phyloP scores from a whole-genome alignment of 768 basidiomycete genomes.

The Leccinum boreale region DNA sequence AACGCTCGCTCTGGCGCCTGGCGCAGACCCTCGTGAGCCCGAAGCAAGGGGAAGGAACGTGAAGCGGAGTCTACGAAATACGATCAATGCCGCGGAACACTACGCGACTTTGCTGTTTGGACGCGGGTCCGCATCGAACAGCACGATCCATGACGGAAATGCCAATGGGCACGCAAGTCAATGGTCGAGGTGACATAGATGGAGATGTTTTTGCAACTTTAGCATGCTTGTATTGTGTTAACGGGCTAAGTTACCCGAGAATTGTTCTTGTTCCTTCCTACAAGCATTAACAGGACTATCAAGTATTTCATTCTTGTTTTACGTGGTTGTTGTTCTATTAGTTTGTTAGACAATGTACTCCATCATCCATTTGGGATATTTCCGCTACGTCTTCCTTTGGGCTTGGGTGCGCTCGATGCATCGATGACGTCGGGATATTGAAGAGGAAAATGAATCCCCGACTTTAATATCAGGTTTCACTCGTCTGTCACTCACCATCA shows the following conservation, averaged over 20 bases:
- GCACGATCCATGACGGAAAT: constrained; percentile 20
- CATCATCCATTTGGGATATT: constrained; percentile 30
- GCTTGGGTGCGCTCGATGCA: background rate
- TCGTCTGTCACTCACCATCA: too few relatives aligned
- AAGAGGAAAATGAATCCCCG: too few relatives aligned
- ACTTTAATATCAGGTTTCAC: too few relatives aligned
- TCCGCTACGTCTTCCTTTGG: background rate
- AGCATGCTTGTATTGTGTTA: constrained; percentile 9
- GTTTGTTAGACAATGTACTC: constrained; percentile 13
- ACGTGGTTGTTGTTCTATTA: constrained; percentile 28
- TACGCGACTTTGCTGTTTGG: constrained; percentile 69
- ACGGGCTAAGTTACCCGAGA: constrained; percentile 2
- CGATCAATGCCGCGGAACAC: constrained; percentile 66
- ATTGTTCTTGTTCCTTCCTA: constrained; percentile 5
- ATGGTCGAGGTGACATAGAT: constrained; percentile 24
- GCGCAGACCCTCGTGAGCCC: constrained; percentile 29
- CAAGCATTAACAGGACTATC: constrained; percentile 12
- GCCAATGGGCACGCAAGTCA: constrained; percentile 14
- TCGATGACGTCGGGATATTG: background rate
- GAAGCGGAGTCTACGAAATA: constrained; percentile 63
- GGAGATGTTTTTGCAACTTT: background rate
- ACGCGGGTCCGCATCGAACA: constrained; percentile 35
- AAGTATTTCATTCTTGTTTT: constrained; percentile 8
- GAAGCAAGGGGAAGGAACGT: constrained; percentile 58
- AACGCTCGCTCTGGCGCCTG: constrained; percentile 29